Evolutionary conservation across 2,329 filamentous ascomycete species (phyloP).

Genomic region (Drechmeria coniospora): DNA sequence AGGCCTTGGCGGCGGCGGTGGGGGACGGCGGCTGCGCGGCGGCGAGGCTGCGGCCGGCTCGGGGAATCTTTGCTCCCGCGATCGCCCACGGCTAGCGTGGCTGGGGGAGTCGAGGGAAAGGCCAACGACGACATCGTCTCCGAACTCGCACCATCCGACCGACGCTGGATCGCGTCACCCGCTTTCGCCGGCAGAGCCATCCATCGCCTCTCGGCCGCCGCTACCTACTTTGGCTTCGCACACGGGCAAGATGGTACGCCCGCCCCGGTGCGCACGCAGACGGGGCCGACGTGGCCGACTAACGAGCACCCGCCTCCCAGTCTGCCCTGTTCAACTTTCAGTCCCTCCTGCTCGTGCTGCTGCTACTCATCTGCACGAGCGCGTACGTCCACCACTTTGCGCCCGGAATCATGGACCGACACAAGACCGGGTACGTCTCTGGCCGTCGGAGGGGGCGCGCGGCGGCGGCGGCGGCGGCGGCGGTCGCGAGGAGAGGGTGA

Average conservation of each 20-base stretch:
- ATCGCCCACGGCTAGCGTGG: no score
- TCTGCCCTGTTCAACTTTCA: slow-evolving; percentile 98
- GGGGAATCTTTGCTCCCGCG: slow-evolving; percentile 23
- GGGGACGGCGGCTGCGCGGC: not conserved
- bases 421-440: slow-evolving; percentile 65
- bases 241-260: slow-evolving; percentile 12
- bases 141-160: no score
- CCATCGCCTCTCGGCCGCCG: not conserved
- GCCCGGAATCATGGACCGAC: slow-evolving; percentile 77
- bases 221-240: not conserved
- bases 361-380: slow-evolving; percentile 91
- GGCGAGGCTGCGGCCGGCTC: slow-evolving; percentile 12
- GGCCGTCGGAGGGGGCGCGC: not conserved
- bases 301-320: slow-evolving; percentile 38
- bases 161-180: no score
- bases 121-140: slow-evolving; percentile 5
- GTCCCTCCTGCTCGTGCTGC: slow-evolving; percentile 82
- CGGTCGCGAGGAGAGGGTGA: not conserved
- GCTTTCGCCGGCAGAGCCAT: no score
- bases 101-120: no score
- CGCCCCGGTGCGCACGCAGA: not conserved
- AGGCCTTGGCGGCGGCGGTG: no score
- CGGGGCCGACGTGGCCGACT: no score
- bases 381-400: slow-evolving; percentile 86
- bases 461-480: not conserved